Conservation (phyloP, 352 stramenopile species). For the Globisporangium spinosum region DNA sequence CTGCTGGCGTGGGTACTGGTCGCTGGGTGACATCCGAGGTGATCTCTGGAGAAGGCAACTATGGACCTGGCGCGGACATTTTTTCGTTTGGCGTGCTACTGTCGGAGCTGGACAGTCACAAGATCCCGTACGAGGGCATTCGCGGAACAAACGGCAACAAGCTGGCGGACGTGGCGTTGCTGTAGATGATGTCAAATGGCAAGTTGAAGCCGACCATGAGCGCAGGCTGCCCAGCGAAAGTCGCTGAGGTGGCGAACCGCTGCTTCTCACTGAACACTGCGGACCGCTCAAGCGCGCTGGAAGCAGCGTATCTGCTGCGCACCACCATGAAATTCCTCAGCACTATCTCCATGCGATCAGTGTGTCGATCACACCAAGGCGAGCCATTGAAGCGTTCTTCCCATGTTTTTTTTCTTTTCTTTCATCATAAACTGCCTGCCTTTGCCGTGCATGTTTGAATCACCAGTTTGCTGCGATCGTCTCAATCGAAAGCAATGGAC, state of each 20-base stretch:
- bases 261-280: slow-evolving; percentile 25
- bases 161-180: slow-evolving; percentile 30
- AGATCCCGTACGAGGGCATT: slow-evolving; percentile 35
- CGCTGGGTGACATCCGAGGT: slow-evolving; percentile 3
- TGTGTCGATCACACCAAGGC: too few species aligned
- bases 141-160: slow-evolving; percentile 18
- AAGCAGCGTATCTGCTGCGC: too few species aligned
- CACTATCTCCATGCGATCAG: too few species aligned
- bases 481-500: too few species aligned
- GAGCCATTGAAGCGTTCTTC: too few species aligned
- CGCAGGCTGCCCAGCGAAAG: slow-evolving; percentile 14
- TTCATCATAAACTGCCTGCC: too few species aligned
- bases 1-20: background rate
- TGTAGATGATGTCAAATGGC: slow-evolving; percentile 15
- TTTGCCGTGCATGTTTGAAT: too few species aligned
- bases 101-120: slow-evolving; percentile 46
- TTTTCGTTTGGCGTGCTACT: slow-evolving; percentile 47
- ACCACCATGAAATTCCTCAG: too few species aligned
- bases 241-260: slow-evolving; percentile 24
- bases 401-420: too few species aligned
- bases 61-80: slow-evolving; percentile 32
- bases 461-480: too few species aligned
- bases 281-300: slow-evolving; percentile 19
- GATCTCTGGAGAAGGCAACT: slow-evolving; percentile 23
- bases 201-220: slow-evolving; percentile 27